Conservation (phyloP, 805 yeast genomes). For the Wickerhamiella vanderwaltii region DNA sequence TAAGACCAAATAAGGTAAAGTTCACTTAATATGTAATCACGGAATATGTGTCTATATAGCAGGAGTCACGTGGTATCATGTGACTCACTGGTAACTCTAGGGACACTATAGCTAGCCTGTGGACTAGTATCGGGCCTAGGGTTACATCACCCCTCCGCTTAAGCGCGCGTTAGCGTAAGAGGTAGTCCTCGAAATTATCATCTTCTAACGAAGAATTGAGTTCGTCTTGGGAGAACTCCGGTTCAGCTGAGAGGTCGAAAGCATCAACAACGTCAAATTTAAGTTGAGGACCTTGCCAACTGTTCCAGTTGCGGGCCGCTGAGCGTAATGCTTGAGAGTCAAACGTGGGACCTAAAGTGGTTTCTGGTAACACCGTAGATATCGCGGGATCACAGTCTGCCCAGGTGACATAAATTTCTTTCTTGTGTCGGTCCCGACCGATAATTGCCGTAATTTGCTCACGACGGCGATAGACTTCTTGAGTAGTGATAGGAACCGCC, state of each 20-base stretch:
- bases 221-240: no score
- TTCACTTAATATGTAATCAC: no score
- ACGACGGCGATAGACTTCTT: background rate
- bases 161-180: background rate
- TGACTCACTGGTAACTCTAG: no score
- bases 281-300: background rate
- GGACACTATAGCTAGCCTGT: no score
- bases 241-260: background rate
- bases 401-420: background rate
- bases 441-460: background rate
- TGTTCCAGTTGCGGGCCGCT: background rate
- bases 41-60: no score
- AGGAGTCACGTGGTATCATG: no score
- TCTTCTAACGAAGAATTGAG: background rate
- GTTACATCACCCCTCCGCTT: slow-evolving; percentile 1
- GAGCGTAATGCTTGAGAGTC: background rate
- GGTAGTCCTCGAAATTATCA: background rate
- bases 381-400: background rate
- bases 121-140: background rate
- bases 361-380: background rate
- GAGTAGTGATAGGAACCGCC: background rate
- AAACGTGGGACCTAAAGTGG: background rate
- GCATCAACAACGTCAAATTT: background rate
- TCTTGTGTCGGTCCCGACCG: background rate
- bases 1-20: no score